Base-by-base conservation (phyloP, 106 monocot genomes). In the Narthecium ossifragum region DNA sequence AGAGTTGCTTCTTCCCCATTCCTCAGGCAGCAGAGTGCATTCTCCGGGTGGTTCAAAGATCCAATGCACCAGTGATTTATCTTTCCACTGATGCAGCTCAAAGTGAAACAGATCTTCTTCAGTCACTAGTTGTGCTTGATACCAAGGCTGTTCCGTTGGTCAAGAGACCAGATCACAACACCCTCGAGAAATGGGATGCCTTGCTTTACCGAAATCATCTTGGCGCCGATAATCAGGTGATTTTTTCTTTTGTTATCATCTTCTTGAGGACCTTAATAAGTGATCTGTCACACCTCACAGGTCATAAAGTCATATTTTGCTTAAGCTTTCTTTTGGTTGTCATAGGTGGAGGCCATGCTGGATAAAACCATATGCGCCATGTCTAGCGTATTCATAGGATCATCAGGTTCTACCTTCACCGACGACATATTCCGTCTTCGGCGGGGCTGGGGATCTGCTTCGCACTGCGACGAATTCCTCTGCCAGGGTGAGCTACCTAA, bases 1-100 rank as follows among this genome's bases (percentile, higher is more conserved):
- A 86, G 50, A 98, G 90, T 51, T 98, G 96, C 57, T 98, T 98
- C 72, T 98, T 76, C 51, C 90, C 96, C 1, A 69, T 90, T 46
- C 90, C 96, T 68, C 90, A 98, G 71, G 90, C 86, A 51, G 90
- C 96, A 55, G 71, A 87, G 21, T 98, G 96, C 73, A 75, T 90
- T 5, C 57, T 76, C 30, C 63, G 70, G 27, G 71, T 84, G 15
- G 78, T 75, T 34, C 73, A 86, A 66, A 86, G 63, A 73, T 39
- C 84, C 8, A 72, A 81, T 53, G 83, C 86, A 28, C 90, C 84
- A 2, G 71, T 84, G 2, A 77, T 98, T 38, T 98, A 84, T 76
- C 80, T 98, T 1, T 98, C 96, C 14, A 98, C 96, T n/a, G 96
- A 90, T 79, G 96, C 86, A 26, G 86, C 83, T 15, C 75, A 80